Evolutionary conservation across 2,329 filamentous ascomycete genomes (phyloP).

Genomic region (Knufia petricola): DNA sequence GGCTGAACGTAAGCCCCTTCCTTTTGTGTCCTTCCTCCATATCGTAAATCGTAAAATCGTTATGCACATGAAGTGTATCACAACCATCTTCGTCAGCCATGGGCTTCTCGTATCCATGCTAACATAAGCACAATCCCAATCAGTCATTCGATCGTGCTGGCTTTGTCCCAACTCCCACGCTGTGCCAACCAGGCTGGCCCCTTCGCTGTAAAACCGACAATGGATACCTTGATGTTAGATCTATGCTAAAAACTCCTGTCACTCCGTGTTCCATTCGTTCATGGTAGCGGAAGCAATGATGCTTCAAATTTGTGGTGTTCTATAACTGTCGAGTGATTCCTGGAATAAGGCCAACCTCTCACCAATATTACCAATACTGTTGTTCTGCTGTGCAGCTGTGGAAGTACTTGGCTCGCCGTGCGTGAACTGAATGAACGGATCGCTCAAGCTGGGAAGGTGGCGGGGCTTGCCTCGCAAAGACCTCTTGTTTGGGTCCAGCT

Average conservation of each 20-base stretch:
- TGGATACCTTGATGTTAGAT: not conserved
- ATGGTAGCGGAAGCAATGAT: not conserved
- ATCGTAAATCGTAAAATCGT: slow-evolving; percentile 8
- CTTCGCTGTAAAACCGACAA: not conserved
- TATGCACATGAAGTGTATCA: slow-evolving; percentile 10
- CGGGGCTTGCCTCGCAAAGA: slow-evolving; percentile 28
- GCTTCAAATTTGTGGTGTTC: slow-evolving; percentile 1
- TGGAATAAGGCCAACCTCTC: slow-evolving; percentile 9
- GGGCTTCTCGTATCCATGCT: not conserved
- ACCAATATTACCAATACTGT: slow-evolving; percentile 7
- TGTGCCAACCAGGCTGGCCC: not conserved
- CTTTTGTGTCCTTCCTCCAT: not conserved
- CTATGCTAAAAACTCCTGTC: not conserved
- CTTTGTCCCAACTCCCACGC: not conserved
- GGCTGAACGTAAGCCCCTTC: not conserved
- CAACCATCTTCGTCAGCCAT: slow-evolving; percentile 1
- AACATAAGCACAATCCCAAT: slow-evolving; percentile 2
- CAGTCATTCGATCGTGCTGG: not conserved
- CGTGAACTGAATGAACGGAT: slow-evolving; percentile 31
- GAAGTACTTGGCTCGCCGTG: slow-evolving; percentile 1
- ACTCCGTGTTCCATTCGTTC: not conserved
- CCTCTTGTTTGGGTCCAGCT: slow-evolving; percentile 29
- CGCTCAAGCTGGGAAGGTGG: slow-evolving; percentile 36
- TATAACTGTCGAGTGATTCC: not conserved
- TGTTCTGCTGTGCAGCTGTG: slow-evolving; percentile 1